Evolutionary conservation across 2,329 filamentous ascomycete species (phyloP), one percentile per base, ranked within the genome.

Genomic region (Calonectria multiphialidica): DNA sequence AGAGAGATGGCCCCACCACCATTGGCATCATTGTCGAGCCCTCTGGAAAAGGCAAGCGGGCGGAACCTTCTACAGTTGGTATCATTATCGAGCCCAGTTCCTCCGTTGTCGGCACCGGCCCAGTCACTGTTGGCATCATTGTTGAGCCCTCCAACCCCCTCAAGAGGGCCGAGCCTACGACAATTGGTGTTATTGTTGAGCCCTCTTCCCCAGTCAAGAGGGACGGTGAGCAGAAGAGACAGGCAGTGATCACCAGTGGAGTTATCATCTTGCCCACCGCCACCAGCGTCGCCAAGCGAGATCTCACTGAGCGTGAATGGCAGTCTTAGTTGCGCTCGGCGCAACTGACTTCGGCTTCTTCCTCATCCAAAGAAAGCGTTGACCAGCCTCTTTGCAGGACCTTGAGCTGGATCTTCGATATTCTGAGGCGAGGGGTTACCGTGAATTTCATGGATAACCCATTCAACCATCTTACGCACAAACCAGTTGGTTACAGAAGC

Each of bases 61-160:
- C 13, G 12, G 53, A 59, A 13, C 53, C 53, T 5, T 40, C 53
- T 23, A 59, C 53, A 5, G 35, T 59, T 23, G 53, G 53, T 8
- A 40, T 59, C 53, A 59, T 59, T 23, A 21, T 59, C 21, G 53
- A 40, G 35, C 53, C 53, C 15, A 59, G 33, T 25, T 23, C 53
- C 9, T 25, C 33, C 5, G 53, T 59, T 16, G 37, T 37, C 2
- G 13, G 53, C 6, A 23, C n/a, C 9, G 53, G 53, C 12, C 35
- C 53, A 16, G 13, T 59, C 21, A 59, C 53, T 23, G 53, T 59
- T 6, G 53, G 53, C 8, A 12, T 59, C 13, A 23, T 59, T 28
- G 9, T 59, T 37, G 53, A 59, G 16, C 53, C 53, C 53, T 59
- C 53, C 33, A 59, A 59, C 53, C 53, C 53, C 21, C 53, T 59